A percentile compares a stretch with the other conserved stretches of the same genome.
Conservation (phyloP, 2,329 filamentous ascomycete genomes). For the Scedosporium dehoogii region DNA sequence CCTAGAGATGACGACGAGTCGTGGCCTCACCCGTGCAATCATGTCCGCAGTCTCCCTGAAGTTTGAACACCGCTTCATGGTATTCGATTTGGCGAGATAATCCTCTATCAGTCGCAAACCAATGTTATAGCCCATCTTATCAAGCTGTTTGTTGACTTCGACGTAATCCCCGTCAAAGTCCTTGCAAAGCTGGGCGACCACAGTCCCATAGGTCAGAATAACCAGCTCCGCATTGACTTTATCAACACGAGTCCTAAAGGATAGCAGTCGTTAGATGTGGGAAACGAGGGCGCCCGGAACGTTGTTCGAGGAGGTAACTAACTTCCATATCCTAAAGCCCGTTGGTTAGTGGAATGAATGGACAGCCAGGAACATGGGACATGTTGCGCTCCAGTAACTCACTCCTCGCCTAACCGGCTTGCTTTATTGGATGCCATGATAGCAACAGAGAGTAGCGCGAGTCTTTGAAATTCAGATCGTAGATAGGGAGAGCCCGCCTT, state of each 20-base stretch:
- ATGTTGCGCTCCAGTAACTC: conserved; percentile 20
- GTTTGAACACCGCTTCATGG: conserved; percentile 78
- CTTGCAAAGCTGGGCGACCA: conserved; percentile 91
- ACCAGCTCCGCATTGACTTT: conserved; percentile 98
- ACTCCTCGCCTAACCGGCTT: conserved; percentile 53
- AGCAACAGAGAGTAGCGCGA: neutral
- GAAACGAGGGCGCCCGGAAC: neutral
- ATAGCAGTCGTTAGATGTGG: neutral
- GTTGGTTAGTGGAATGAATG: conserved; percentile 19
- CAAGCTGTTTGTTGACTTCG: conserved; percentile 94
- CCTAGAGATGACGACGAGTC: neutral
- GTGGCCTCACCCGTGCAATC: conserved; percentile 67
- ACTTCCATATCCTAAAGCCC: conserved; percentile 76
- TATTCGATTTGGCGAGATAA: conserved; percentile 91
- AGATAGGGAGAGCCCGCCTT: neutral
- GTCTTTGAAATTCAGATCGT: neutral
- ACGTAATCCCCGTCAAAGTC: conserved; percentile 91
- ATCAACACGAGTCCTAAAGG: conserved; percentile 74
- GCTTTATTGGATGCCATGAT: conserved; percentile 51
- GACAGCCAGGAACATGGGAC: neutral
- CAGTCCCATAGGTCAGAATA: conserved; percentile 93
- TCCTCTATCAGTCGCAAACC: conserved; percentile 93
- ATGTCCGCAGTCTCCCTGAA: conserved; percentile 95
- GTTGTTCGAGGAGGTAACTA: conserved; percentile 29
- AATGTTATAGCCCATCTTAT: conserved; percentile 99